Base-by-base conservation (phyloP, 495 filamentous ascomycete species). In the Astrothelium macrocarpum region DNA sequence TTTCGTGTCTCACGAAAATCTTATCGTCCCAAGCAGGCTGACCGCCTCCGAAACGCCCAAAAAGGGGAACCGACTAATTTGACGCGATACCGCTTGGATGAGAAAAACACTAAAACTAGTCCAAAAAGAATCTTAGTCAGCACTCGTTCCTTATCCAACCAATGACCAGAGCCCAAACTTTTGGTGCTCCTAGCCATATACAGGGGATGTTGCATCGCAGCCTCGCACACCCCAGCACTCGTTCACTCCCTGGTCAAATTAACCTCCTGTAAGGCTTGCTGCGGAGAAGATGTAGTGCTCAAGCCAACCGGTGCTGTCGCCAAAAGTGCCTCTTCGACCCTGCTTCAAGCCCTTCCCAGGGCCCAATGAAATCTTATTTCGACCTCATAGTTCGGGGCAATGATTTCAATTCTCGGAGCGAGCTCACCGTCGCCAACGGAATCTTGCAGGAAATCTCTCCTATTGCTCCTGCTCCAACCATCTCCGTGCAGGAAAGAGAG, bases 361-460 rank as follows among this genome's bases (percentile, higher is more conserved):
- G 5, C 5, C 45, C 49, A 56, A 56, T 56, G 4, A 29, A 56
- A 56, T 56, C 49, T 56, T 56, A 56, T 28, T 56, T 56, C 49
- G 29, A 56, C 49, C 7, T 56, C 49, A 28, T 0, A 26, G 9
- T 26, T 49, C 43, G 43, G 43, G 43, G 43, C 9, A 18, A 49
- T 49, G n/a, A 20, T 49, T 49, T 49, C 9, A 49, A 18, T n/a
- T 49, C 9, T 49, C 43, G 43, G 43, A 11, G 10, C n/a, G 2
- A 9, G 20, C 23, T 56, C 49, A 10, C 45, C 20, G 45, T 49
- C 14, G 14, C 5, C 34, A 5, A 14, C 34, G 14, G 45, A 49
- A 49, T 20, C 20, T 20, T 20, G 45, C 45, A 39, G 45, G n/a
- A 49, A 18, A 49, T 18, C 45, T 49, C n/a, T 49, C 34, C 34